A percentile compares a stretch with the other conserved stretches of the same genome.
Evolutionary conservation across 2,329 filamentous ascomycete genomes (phyloP).

Genomic region (Trichoderma guizhouense): DNA sequence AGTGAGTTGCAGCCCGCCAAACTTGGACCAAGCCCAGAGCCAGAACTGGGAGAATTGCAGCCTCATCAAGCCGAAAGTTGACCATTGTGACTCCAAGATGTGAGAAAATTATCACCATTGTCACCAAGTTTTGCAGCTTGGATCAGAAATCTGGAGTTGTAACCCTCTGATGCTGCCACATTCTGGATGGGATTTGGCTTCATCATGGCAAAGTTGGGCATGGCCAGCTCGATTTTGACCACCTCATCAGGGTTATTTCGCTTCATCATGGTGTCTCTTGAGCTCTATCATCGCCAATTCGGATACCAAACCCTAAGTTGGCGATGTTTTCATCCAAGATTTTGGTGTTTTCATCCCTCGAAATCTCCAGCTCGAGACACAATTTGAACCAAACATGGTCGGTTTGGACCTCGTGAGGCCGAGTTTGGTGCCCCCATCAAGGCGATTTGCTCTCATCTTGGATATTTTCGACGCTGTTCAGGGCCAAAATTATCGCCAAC

Average conservation of each 20-base stretch:
- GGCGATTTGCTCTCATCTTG: neutral
- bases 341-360: neutral
- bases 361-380: neutral
- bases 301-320: neutral
- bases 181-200: neutral
- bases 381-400: neutral
- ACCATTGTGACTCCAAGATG: neutral
- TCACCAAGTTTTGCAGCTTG: neutral
- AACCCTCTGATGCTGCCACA: neutral
- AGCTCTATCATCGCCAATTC: neutral
- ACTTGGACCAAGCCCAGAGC: neutral
- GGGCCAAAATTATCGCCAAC: neutral
- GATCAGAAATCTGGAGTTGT: neutral
- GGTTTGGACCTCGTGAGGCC: neutral
- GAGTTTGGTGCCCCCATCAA: neutral
- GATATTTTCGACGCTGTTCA: neutral
- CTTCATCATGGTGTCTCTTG: neutral
- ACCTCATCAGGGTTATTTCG: neutral
- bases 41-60: neutral
- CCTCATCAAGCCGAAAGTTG: neutral
- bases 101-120: neutral
- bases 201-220: neutral
- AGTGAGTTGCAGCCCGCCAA: neutral
- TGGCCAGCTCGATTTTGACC: neutral
- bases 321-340: neutral